Evolutionary conservation across 345 rosid genomes (phyloP).

Genomic region (Populus deltoides): DNA sequence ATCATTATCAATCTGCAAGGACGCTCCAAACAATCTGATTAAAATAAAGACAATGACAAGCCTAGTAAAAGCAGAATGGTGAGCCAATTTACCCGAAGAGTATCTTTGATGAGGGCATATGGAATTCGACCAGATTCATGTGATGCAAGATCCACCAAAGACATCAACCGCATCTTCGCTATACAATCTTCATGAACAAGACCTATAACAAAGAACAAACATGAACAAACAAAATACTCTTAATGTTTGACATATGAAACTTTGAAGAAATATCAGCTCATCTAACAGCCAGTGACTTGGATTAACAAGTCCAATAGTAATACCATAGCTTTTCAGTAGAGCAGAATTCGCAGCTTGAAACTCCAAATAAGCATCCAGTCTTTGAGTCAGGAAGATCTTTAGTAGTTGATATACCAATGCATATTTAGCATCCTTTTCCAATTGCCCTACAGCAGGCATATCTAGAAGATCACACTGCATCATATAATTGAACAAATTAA

Average conservation of each 20-base stretch:
- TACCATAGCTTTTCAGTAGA: constrained; percentile 73
- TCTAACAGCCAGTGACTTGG: background rate
- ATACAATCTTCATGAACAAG: constrained; percentile 86
- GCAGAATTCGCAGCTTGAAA: constrained; percentile 71
- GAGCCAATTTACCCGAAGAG: constrained; percentile 55
- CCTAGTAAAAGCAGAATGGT: constrained; percentile 1
- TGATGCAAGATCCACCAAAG: constrained; percentile 74
- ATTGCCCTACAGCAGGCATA: constrained; percentile 76
- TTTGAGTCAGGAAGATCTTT: constrained; percentile 76
- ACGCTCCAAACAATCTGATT: constrained; percentile 4
- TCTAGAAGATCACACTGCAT: constrained; percentile 93
- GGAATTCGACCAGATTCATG: constrained; percentile 69
- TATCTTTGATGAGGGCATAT: constrained; percentile 57
- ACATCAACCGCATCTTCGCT: constrained; percentile 80
- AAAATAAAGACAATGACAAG: background rate
- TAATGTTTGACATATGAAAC: background rate
- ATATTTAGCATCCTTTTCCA: constrained; percentile 77
- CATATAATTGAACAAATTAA: background rate
- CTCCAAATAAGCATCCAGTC: constrained; percentile 69
- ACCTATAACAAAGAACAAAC: constrained; percentile 38
- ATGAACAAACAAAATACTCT: background rate
- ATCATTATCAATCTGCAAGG: constrained; percentile 62
- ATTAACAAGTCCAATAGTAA: background rate
- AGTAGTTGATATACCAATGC: constrained; percentile 73
- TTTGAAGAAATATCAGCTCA: background rate